Evolutionary conservation across 805 yeast species (phyloP).

Genomic region (Cyberlindnera xylosilytica): DNA sequence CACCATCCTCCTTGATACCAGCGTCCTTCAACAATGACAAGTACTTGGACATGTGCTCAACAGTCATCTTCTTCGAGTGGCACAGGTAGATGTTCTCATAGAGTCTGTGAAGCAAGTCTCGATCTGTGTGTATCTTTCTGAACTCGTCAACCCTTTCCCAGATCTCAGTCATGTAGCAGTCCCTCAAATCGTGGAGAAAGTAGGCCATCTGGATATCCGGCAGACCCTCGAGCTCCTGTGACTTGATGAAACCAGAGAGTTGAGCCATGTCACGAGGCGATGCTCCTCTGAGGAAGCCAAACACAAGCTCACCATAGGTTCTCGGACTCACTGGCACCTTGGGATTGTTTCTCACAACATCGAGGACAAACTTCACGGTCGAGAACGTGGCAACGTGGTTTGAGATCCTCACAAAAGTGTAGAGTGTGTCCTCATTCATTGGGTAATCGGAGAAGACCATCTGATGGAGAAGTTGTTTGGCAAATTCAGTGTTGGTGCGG

Average conservation of each 20-base stretch:
- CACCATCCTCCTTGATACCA: conserved; percentile 5
- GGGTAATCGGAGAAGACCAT: conserved; percentile 26
- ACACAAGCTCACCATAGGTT: conserved; percentile 16
- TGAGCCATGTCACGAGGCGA: conserved; percentile 10
- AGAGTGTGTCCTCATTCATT: conserved; percentile 20
- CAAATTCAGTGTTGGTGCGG: conserved; percentile 23
- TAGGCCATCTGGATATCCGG: conserved; percentile 12
- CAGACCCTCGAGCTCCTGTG: conserved; percentile 1
- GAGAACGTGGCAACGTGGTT: conserved; percentile 19
- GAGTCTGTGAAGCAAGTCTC: conserved; percentile 1
- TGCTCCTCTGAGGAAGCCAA: conserved; percentile 13
- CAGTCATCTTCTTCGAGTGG: conserved; percentile 8
- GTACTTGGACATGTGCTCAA: conserved; percentile 11
- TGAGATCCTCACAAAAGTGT: conserved; percentile 19
- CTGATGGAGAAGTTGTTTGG: conserved; percentile 27
- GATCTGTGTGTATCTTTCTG: neutral
- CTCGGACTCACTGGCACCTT: conserved; percentile 18
- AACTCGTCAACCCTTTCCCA: conserved; percentile 8
- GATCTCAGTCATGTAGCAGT: conserved; percentile 3
- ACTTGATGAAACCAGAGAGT: conserved; percentile 1
- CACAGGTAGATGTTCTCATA: conserved; percentile 7
- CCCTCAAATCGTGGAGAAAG: conserved; percentile 6
- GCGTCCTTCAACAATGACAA: conserved; percentile 10
- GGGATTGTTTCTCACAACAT: conserved; percentile 21
- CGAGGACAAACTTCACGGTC: conserved; percentile 20